Evolutionary conservation across 768 basidiomycete genomes (phyloP).

Genomic region (Mycena pura): DNA sequence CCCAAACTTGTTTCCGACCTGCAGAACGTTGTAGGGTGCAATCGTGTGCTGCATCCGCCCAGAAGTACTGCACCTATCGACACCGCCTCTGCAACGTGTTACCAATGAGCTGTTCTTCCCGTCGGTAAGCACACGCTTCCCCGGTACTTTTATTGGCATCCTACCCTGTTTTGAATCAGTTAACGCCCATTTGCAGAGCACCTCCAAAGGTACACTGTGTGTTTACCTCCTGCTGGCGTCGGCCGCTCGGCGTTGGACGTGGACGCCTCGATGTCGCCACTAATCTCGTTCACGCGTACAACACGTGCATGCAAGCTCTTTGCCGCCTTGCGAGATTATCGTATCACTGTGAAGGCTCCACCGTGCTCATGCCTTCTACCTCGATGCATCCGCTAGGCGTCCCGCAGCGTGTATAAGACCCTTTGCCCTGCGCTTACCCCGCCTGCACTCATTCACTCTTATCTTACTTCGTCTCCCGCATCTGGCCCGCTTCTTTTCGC

Average conservation of each 20-base stretch:
- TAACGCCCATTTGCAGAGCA: background rate
- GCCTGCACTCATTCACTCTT: background rate
- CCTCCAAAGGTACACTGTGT: too few species aligned
- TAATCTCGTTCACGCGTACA: background rate
- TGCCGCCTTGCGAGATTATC: slow-evolving; percentile 24
- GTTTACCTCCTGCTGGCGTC: background rate
- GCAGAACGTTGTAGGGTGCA: too few species aligned
- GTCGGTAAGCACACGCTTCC: slow-evolving; percentile 4
- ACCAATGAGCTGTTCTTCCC: slow-evolving; percentile 9
- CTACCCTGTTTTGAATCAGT: background rate
- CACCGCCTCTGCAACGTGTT: slow-evolving; percentile 19
- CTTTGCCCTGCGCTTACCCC: background rate
- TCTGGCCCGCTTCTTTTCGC: too few species aligned
- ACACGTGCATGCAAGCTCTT: slow-evolving; percentile 14
- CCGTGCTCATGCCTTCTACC: slow-evolving; percentile 12
- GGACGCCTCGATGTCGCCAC: background rate
- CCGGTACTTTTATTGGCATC: background rate
- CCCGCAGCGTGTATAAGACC: slow-evolving; percentile 19
- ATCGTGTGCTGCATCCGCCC: too few species aligned
- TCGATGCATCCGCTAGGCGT: slow-evolving; percentile 24
- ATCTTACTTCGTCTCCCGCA: background rate
- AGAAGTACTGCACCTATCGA: too few species aligned
- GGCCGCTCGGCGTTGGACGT: background rate
- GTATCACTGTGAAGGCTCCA: slow-evolving; percentile 8
- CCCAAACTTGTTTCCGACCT: too few species aligned